phyloP scores from a whole-genome alignment of 495 filamentous ascomycete genomes.

The Filosporella fistucella region DNA sequence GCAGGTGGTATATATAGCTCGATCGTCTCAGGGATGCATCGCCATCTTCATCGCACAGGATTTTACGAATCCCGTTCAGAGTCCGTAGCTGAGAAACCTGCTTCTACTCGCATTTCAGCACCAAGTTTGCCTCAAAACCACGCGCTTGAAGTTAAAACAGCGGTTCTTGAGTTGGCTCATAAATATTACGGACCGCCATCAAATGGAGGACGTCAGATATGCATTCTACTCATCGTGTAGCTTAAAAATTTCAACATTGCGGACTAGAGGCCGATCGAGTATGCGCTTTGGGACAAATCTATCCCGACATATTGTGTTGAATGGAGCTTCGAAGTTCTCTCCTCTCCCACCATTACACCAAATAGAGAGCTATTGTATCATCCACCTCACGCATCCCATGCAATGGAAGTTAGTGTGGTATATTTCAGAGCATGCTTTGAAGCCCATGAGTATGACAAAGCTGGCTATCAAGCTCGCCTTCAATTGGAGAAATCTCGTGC shows the following conservation, averaged over 20 bases:
- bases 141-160: slow-evolving; percentile 60
- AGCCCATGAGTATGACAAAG: slow-evolving; percentile 54
- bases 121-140: slow-evolving; percentile 66
- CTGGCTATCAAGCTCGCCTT: slow-evolving; percentile 46
- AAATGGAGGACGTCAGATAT: slow-evolving; percentile 25
- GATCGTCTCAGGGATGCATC: slow-evolving; percentile 71
- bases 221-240: slow-evolving; percentile 83
- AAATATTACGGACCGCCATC: slow-evolving; percentile 62
- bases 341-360: slow-evolving; percentile 57
- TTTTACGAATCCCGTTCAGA: not conserved
- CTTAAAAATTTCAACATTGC: slow-evolving; percentile 83
- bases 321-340: slow-evolving; percentile 59
- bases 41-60: slow-evolving; percentile 21
- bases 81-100: slow-evolving; percentile 18
- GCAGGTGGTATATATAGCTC: slow-evolving; percentile 86
- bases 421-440: slow-evolving; percentile 85
- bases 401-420: slow-evolving; percentile 75
- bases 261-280: slow-evolving; percentile 78
- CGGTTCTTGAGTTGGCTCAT: slow-evolving; percentile 70
- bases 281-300: slow-evolving; percentile 49
- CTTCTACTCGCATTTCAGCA: slow-evolving; percentile 24
- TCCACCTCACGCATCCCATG: slow-evolving; percentile 56
- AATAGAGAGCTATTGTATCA: slow-evolving; percentile 71
- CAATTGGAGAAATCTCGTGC: slow-evolving; percentile 81
- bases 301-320: slow-evolving; percentile 74